Evolutionary conservation across 805 yeast genomes (phyloP).

Genomic region (Metschnikowia henanensis): DNA sequence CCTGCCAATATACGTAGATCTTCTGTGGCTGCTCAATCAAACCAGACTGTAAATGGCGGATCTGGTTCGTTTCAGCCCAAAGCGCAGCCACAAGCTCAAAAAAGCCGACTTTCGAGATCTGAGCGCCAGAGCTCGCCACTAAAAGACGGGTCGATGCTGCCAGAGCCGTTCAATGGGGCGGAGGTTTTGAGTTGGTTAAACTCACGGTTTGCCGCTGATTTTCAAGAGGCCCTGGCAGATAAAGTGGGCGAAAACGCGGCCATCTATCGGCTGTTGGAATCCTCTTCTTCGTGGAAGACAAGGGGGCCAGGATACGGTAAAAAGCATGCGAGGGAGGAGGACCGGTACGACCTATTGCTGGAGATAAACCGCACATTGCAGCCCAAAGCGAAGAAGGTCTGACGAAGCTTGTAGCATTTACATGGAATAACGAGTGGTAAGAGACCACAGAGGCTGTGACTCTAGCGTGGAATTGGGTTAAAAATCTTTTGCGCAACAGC

Average conservation of each 20-base stretch:
- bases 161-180: slow-evolving; percentile 17
- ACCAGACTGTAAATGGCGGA: too few relatives aligned
- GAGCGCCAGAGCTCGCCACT: not conserved
- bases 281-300: slow-evolving; percentile 21
- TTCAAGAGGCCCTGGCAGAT: slow-evolving; percentile 23
- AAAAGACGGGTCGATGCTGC: slow-evolving; percentile 1
- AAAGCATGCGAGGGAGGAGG: slow-evolving; percentile 10
- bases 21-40: too few relatives aligned
- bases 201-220: slow-evolving; percentile 17
- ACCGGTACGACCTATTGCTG: slow-evolving; percentile 11
- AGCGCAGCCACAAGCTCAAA: not conserved
- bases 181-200: slow-evolving; percentile 23
- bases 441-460: too few relatives aligned
- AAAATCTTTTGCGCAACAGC: too few relatives aligned
- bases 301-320: slow-evolving; percentile 5
- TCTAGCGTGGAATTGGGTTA: too few relatives aligned
- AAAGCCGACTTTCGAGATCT: not conserved
- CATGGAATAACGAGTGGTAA: too few relatives aligned
- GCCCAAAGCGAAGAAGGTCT: slow-evolving; percentile 1
- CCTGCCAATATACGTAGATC: not conserved
- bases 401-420: not conserved
- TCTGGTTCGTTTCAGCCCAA: not conserved
- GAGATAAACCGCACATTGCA: slow-evolving; percentile 14
- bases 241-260: slow-evolving; percentile 19
- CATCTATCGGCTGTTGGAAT: slow-evolving; percentile 26